Percentiles rank a stretch among this genome's conserved stretches.
These are phyloP conservation scores for Purpureocillium lavendulum DNA, from an alignment of 2,329 filamentous ascomycete species.

Conservation along the genomic window DNA sequence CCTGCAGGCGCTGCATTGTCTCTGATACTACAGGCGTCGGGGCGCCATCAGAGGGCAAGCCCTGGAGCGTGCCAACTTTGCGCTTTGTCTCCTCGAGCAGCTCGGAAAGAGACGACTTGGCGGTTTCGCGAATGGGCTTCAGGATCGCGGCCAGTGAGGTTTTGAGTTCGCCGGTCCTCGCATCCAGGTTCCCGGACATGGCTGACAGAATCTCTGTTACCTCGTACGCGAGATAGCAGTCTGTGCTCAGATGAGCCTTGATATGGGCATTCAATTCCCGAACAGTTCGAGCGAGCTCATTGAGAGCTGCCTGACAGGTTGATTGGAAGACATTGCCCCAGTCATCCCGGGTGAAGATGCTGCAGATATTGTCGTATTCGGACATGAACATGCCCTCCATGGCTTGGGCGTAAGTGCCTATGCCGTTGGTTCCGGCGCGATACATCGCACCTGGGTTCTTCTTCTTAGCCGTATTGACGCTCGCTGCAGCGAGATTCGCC, in stretches of 20 bases:
- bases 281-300: slow-evolving; percentile 77
- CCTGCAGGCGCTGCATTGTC: slow-evolving; percentile 77
- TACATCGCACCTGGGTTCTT: slow-evolving; percentile 79
- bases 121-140: slow-evolving; percentile 85
- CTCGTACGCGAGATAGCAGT: slow-evolving; percentile 93
- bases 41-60: slow-evolving; percentile 70
- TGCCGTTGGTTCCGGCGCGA: slow-evolving; percentile 79
- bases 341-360: slow-evolving; percentile 77
- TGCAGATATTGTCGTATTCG: slow-evolving; percentile 86
- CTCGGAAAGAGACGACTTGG: slow-evolving; percentile 75
- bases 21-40: slow-evolving; percentile 71
- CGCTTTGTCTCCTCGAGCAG: slow-evolving; percentile 76
- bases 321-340: slow-evolving; percentile 72
- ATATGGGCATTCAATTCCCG: slow-evolving; percentile 87
- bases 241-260: slow-evolving; percentile 74
- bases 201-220: slow-evolving; percentile 83
- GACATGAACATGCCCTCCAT: slow-evolving; percentile 81
- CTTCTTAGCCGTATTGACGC: slow-evolving; percentile 73
- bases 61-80: slow-evolving; percentile 55
- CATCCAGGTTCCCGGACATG: slow-evolving; percentile 71
- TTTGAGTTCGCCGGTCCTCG: slow-evolving; percentile 79
- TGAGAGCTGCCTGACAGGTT: slow-evolving; percentile 69
- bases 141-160: slow-evolving; percentile 73
- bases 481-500: slow-evolving; percentile 80
- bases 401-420: slow-evolving; percentile 78